phyloP scores from a whole-genome alignment of 148 eudicot species.

The Fagopyrum esculentum region DNA sequence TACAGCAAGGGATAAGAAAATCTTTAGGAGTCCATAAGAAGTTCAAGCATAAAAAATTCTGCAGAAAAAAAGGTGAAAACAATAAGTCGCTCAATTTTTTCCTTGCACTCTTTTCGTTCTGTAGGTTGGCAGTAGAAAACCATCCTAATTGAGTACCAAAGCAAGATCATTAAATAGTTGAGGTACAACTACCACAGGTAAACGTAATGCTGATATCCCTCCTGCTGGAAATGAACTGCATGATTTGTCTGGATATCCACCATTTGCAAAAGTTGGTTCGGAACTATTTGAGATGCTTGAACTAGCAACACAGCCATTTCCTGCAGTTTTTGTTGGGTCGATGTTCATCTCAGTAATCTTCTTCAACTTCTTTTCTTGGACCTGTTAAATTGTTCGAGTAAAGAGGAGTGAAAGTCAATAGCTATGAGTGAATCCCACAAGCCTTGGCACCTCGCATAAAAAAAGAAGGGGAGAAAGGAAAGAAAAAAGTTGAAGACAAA shows the following conservation, averaged over 20 bases:
- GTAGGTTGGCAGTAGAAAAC: background rate
- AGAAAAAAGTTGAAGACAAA: background rate
- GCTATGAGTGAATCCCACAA: background rate
- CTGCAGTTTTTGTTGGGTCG: slow-evolving; percentile 41
- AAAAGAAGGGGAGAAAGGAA: background rate
- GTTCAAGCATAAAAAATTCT: background rate
- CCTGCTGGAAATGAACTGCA: slow-evolving; percentile 32
- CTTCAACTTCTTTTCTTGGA: slow-evolving; percentile 77
- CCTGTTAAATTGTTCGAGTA: slow-evolving; percentile 29
- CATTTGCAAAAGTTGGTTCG: slow-evolving; percentile 39
- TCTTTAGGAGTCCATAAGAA: background rate
- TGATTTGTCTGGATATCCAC: slow-evolving; percentile 37
- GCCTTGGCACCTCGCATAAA: background rate
- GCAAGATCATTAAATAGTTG: slow-evolving; percentile 15
- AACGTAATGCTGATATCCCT: slow-evolving; percentile 46
- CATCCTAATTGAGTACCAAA: background rate
- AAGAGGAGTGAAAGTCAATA: slow-evolving; percentile 16
- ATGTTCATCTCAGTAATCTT: slow-evolving; percentile 58
- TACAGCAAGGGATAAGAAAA: background rate
- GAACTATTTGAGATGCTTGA: slow-evolving; percentile 35
- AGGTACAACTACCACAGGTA: slow-evolving; percentile 70
- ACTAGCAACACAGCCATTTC: slow-evolving; percentile 45
- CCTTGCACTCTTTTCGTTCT: background rate
- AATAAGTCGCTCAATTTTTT: background rate
- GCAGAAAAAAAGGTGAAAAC: background rate